These are phyloP conservation scores for Ascochyta lentis DNA, from an alignment of 2,329 filamentous ascomycete species.

Conservation along the genomic window DNA sequence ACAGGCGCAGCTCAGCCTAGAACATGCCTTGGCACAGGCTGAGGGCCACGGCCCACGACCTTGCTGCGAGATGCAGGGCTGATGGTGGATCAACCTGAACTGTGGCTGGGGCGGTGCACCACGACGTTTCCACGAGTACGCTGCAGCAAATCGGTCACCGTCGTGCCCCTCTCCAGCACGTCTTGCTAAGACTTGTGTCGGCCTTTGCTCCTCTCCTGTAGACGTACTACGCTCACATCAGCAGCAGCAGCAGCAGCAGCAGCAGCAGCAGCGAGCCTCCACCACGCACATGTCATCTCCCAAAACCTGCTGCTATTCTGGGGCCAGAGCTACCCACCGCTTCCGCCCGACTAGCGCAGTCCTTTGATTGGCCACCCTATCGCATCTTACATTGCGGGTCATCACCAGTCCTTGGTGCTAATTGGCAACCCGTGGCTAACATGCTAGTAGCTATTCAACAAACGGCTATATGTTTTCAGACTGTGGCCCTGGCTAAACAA, in stretches of 20 bases:
- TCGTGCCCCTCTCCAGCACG: background rate
- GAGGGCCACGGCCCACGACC: constrained; percentile 11
- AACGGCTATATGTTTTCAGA: constrained; percentile 9
- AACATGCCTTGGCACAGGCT: constrained; percentile 32
- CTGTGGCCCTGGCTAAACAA: constrained; percentile 18
- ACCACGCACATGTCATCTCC: constrained; percentile 19
- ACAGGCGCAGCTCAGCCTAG: constrained; percentile 31
- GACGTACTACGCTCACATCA: constrained; percentile 14
- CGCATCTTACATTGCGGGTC: constrained; percentile 14
- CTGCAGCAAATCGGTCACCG: constrained; percentile 2
- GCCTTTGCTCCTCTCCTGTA: no score
- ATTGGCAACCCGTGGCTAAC: background rate
- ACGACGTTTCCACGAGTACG: background rate
- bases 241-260: background rate
- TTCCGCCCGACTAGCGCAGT: constrained; percentile 22
- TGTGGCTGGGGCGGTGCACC: constrained; percentile 27
- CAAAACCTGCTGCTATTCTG: constrained; percentile 35
- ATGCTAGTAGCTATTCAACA: background rate
- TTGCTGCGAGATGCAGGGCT: constrained; percentile 25
- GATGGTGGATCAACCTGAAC: constrained; percentile 20
- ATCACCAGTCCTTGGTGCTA: no score
- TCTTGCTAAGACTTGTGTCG: background rate
- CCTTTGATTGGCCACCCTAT: constrained; percentile 24
- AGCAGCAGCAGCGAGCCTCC: no score
- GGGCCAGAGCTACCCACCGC: constrained; percentile 19